Evolutionary conservation across 441 rosid genomes (phyloP).

Genomic region (Codiaeum variegatum): DNA sequence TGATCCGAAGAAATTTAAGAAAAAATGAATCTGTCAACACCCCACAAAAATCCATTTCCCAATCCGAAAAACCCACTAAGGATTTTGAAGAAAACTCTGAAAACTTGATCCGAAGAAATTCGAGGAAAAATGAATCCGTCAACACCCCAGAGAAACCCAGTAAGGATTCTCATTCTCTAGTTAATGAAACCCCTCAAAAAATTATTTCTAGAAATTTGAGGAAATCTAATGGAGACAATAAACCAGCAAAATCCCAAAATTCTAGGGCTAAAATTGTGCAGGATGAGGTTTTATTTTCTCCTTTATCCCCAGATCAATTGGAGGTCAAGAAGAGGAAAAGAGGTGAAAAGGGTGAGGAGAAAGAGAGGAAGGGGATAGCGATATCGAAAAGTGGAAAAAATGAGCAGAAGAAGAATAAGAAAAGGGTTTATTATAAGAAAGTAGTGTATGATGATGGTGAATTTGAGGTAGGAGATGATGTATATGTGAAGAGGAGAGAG

Average conservation of each 20-base stretch:
- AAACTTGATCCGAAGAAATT: conserved; percentile 5
- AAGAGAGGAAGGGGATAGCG: conserved; percentile 22
- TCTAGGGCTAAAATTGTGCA: conserved; percentile 22
- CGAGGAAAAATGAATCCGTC: background rate
- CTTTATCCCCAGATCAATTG: conserved; percentile 47
- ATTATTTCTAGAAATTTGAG: too few species aligned
- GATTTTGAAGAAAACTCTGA: conserved; percentile 25
- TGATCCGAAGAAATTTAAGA: background rate
- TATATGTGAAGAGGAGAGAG: conserved; percentile 84
- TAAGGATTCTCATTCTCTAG: too few species aligned
- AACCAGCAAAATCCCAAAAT: conserved; percentile 17
- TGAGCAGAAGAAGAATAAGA: conserved; percentile 27
- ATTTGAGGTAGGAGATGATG: conserved; percentile 76
- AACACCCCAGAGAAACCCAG: conserved; percentile 15
- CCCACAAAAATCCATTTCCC: conserved; percentile 6
- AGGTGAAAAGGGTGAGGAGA: conserved; percentile 26
- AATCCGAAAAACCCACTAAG: conserved; percentile 11
- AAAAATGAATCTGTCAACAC: background rate
- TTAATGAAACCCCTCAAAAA: too few species aligned
- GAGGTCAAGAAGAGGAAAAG: conserved; percentile 58
- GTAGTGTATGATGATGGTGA: conserved; percentile 68
- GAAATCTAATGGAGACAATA: conserved; percentile 11
- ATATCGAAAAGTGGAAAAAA: conserved; percentile 8
- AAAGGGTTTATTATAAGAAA: conserved; percentile 64
- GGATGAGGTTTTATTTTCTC: conserved; percentile 36